Percentiles rank a stretch among this genome's conserved stretches.
These are phyloP conservation scores for Xeromyces bisporus DNA, from an alignment of 495 filamentous ascomycete genomes.

Conservation along the genomic window DNA sequence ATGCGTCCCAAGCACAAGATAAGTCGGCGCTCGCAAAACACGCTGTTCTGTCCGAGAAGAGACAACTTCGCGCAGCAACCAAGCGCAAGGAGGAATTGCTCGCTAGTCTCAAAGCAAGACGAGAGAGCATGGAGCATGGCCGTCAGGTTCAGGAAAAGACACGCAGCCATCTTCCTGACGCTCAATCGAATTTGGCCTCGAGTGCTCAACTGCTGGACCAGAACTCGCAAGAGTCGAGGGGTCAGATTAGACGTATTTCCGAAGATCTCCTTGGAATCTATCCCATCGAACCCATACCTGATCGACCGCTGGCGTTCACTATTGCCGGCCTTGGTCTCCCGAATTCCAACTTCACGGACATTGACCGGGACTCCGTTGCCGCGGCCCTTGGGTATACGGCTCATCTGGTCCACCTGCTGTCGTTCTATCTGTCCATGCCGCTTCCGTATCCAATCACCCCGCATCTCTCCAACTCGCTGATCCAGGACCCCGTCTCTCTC, in stretches of 20 bases:
- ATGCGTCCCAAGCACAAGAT: slow-evolving; percentile 49
- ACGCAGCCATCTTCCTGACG: slow-evolving; percentile 25
- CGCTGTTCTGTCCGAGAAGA: slow-evolving; percentile 46
- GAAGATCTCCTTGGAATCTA: slow-evolving; percentile 66
- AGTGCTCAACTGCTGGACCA: slow-evolving; percentile 35
- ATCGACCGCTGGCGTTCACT: slow-evolving; percentile 52
- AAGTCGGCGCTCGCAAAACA: slow-evolving; percentile 37
- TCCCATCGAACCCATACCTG: slow-evolving; percentile 51
- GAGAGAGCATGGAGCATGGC: slow-evolving; percentile 47
- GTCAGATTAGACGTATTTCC: slow-evolving; percentile 72
- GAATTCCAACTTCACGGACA: slow-evolving; percentile 52
- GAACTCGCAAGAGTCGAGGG: slow-evolving; percentile 46
- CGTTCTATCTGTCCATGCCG: slow-evolving; percentile 63
- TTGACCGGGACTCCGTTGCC: slow-evolving; percentile 49
- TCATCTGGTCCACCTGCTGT: slow-evolving; percentile 56
- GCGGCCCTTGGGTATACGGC: slow-evolving; percentile 74
- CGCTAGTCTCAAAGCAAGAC: slow-evolving; percentile 45
- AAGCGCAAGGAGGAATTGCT: slow-evolving; percentile 46
- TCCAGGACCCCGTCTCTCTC: slow-evolving; percentile 63
- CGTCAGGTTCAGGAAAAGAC: slow-evolving; percentile 39
- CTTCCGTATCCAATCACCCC: slow-evolving; percentile 68
- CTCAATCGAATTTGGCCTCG: slow-evolving; percentile 39
- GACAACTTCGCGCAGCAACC: slow-evolving; percentile 39
- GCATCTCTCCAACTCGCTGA: slow-evolving; percentile 53
- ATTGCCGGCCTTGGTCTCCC: slow-evolving; percentile 62